Evolutionary conservation across 2,329 filamentous ascomycete genomes (phyloP), one percentile per base, ranked within the genome.

Genomic region (Pseudogymnoascus sp.): DNA sequence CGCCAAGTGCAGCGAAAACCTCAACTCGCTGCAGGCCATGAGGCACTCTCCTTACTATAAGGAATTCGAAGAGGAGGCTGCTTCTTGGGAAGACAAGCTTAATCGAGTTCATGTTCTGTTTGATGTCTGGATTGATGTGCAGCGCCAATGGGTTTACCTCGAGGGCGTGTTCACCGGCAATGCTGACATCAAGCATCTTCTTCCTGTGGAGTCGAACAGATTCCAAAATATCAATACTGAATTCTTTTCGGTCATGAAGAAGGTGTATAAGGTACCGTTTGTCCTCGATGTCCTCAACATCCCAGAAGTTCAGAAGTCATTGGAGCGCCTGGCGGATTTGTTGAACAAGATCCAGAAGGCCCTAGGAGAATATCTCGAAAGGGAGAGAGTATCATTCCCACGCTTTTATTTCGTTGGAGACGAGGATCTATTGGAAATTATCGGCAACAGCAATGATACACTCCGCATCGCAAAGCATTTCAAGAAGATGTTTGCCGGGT

Each of bases 71-170:
- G 95, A 99, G 71, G 95, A 99, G 71, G 96, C 96, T 6, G 90
- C 92, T 0, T 85, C 90, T 0, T 99, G 95, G 95, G 96, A 99
- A 77, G 96, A 99, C 77, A 96, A 96, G 75, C 83, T 99, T 25
- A 99, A 98, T 75, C 87, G 95, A 54, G 92, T 99, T 2, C 95
- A 99, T 74, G 92, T 99, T 14, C 83, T 99, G 8, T 99, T 99
- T 73, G 95, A 99, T 75, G 93, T 99, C 14, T 99, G 96, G 96
- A 99, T 99, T 71, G 96, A 99, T 77, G 96, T 99, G n/a, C 95
- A 99, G 76, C 89, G 96, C 67, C 95, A 99, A 78, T 99, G 95
- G 95, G 95, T 99, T 6, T 99, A 99, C 75, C 85, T 99, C 4
- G 96, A 99, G 78, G 95, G 95, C 69, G 95, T 99, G 36, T 99